Percentiles rank a stretch among this genome's conserved stretches.
Evolutionary conservation across 805 yeast genomes (phyloP).

Genomic region (Teunomyces atbi): DNA sequence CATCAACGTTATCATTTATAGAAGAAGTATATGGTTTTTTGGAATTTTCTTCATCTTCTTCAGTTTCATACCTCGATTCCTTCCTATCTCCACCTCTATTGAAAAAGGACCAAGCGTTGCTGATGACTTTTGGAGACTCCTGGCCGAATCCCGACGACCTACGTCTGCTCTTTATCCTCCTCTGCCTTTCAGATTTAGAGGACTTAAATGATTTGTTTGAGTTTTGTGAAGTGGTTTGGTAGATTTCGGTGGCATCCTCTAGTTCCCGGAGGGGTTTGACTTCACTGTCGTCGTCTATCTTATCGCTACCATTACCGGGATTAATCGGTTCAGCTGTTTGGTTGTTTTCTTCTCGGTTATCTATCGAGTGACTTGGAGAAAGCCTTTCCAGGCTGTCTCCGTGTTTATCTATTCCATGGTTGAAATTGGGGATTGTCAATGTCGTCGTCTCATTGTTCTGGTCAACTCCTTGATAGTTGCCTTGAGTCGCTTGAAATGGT

Average conservation of each 20-base stretch:
- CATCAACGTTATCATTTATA: background rate
- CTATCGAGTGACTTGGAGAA: background rate
- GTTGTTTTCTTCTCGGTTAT: background rate
- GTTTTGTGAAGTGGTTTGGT: conserved; percentile 8
- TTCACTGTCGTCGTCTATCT: background rate
- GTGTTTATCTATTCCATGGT: background rate
- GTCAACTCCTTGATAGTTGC: background rate
- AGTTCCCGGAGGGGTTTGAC: conserved; percentile 8
- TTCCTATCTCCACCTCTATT: conserved; percentile 26
- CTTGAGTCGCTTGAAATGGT: background rate
- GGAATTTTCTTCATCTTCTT: conserved; percentile 27
- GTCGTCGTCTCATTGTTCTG: background rate
- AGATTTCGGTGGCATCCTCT: conserved; percentile 10
- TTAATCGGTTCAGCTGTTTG: background rate
- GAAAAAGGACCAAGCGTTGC: conserved; percentile 35
- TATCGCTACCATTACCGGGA: background rate
- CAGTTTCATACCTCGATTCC: conserved; percentile 31
- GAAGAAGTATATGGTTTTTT: conserved; percentile 10
- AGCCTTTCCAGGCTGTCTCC: background rate
- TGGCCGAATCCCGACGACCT: conserved; percentile 9
- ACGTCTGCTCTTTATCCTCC: background rate
- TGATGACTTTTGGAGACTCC: conserved; percentile 23
- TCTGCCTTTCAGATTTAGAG: background rate
- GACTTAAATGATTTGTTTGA: conserved; percentile 5
- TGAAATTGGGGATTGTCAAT: background rate